These are phyloP conservation scores for Mycena chlorophos DNA, from an alignment of 768 basidiomycete genomes.

Conservation along the genomic window DNA sequence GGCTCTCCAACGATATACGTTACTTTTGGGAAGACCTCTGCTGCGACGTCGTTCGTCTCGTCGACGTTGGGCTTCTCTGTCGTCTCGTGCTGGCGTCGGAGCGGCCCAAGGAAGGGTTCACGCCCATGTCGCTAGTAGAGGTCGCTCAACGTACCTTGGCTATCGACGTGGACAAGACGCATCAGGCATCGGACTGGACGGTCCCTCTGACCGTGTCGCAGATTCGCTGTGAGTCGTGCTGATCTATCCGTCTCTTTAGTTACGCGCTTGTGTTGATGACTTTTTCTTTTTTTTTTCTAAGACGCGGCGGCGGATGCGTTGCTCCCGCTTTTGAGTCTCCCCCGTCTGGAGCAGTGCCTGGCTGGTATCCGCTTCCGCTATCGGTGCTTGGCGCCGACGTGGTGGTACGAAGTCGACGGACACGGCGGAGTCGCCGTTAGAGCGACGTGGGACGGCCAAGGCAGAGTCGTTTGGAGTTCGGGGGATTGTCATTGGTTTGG, in stretches of 20 bases:
- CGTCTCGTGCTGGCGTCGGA: not conserved
- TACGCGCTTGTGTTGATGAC: not conserved
- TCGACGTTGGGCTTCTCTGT: not conserved
- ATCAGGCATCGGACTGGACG: not conserved
- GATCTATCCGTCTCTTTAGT: not conserved
- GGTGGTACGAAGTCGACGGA: not conserved
- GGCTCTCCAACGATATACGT: not conserved
- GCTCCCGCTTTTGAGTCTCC: not conserved
- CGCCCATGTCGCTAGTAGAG: not conserved
- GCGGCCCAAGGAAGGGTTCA: not conserved
- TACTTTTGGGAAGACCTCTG: not conserved
- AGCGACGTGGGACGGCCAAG: not conserved
- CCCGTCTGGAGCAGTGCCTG: not conserved
- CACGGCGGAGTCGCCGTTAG: not conserved
- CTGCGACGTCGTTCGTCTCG: not conserved
- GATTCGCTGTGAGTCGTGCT: not conserved
- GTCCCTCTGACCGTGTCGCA: not conserved
- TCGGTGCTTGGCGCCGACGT: not conserved
- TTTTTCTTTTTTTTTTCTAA: too few species aligned
- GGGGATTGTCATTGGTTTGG: not conserved
- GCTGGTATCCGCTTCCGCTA: not conserved
- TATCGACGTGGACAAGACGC: not conserved
- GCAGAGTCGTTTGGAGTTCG: not conserved
- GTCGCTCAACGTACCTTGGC: not conserved
- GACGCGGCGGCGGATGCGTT: not conserved